Conservation (phyloP, 306 rosid species). For the Oemleria cerasiformis region DNA sequence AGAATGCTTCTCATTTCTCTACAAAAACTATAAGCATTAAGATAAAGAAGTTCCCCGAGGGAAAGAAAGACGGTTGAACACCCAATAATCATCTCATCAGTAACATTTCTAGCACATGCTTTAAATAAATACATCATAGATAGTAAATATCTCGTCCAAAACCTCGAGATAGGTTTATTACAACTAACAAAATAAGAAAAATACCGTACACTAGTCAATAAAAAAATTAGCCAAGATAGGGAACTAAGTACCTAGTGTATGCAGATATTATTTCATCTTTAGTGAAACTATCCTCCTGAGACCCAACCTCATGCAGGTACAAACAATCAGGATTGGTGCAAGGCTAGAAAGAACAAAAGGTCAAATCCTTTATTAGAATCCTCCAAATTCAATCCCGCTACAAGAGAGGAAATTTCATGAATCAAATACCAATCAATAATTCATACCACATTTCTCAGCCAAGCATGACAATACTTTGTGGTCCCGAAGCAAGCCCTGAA, state of each 20-base stretch:
- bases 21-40: background rate
- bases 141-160: background rate
- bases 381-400: constrained; percentile 11
- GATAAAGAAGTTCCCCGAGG: background rate
- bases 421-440: constrained; percentile 9
- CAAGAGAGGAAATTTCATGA: background rate
- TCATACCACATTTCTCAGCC: constrained; percentile 94
- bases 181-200: background rate
- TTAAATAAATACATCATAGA: background rate
- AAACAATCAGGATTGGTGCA: constrained; percentile 97
- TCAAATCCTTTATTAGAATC: constrained; percentile 11
- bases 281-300: constrained; percentile 89
- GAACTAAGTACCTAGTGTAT: constrained; percentile 58
- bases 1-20: background rate
- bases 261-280: constrained; percentile 96
- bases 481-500: constrained; percentile 99
- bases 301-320: constrained; percentile 89
- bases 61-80: background rate
- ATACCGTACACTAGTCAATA: background rate
- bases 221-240: background rate
- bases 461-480: constrained; percentile 98
- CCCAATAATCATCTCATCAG: background rate
- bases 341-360: constrained; percentile 56
- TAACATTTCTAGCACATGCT: background rate
- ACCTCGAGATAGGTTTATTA: background rate